phyloP scores from a whole-genome alignment of 176 grass and related monocot species.

The Aegilops bicornis region DNA sequence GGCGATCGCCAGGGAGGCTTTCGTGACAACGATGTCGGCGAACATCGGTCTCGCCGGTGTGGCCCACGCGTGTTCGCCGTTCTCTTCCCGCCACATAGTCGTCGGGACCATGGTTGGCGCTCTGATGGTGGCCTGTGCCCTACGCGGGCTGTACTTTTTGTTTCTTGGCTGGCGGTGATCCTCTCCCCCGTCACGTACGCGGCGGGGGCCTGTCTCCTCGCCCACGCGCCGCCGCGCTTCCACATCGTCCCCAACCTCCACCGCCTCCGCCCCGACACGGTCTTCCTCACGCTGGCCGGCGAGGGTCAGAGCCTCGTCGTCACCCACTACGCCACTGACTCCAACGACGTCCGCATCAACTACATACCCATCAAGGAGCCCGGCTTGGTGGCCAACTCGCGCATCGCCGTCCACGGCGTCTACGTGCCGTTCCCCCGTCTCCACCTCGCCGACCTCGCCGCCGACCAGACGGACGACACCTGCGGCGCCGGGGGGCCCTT shows the following conservation, averaged over 20 bases:
- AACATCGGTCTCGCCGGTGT: too few species aligned
- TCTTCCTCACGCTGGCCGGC: constrained; percentile 59
- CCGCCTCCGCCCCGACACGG: constrained; percentile 40
- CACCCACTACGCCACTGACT: constrained; percentile 26
- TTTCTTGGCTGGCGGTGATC: too few species aligned
- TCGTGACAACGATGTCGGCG: too few species aligned
- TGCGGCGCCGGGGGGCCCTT: constrained; percentile 7
- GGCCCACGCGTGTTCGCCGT: too few species aligned
- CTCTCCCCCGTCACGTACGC: too few species aligned
- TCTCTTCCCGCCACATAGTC: too few species aligned
- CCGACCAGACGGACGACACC: not conserved
- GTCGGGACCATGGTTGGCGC: too few species aligned
- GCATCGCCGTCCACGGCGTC: constrained; percentile 60
- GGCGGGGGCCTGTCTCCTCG: too few species aligned
- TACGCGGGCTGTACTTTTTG: too few species aligned
- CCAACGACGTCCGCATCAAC: constrained; percentile 58
- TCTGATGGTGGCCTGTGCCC: too few species aligned
- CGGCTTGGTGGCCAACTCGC: constrained; percentile 66
- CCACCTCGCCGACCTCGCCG: constrained; percentile 46
- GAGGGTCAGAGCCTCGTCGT: constrained; percentile 58
- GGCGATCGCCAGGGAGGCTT: too few species aligned
- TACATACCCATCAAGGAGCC: constrained; percentile 67
- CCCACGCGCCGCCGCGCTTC: constrained; percentile 22
- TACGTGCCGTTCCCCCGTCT: constrained; percentile 62
- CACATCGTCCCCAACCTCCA: constrained; percentile 60